Evolutionary conservation across 331 rosid species (phyloP).

Genomic region (Prunus yedoensis): DNA sequence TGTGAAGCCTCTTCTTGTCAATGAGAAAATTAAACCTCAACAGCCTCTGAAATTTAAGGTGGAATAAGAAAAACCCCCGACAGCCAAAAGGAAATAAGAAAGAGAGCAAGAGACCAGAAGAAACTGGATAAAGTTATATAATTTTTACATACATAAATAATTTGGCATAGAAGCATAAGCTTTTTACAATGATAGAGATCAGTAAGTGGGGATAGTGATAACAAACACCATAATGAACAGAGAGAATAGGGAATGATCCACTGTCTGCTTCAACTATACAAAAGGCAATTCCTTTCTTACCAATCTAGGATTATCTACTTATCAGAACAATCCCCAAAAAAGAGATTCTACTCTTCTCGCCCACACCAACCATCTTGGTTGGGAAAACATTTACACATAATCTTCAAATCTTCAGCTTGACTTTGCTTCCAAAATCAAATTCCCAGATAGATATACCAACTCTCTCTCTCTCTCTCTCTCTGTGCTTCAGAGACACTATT

Average conservation of each 20-base stretch:
- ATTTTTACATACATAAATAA: conserved; percentile 19
- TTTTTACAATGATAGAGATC: conserved; percentile 43
- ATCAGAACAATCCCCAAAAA: conserved; percentile 29
- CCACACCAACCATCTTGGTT: conserved; percentile 9
- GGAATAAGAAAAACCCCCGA: neutral
- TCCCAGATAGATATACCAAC: conserved; percentile 2
- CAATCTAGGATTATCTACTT: conserved; percentile 7
- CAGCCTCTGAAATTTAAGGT: no score
- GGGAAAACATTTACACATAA: conserved; percentile 42
- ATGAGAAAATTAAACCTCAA: no score
- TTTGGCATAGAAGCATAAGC: conserved; percentile 16
- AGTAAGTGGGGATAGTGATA: conserved; percentile 18
- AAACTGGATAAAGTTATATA: neutral
- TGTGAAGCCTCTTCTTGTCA: no score
- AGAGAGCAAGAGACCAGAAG: no score
- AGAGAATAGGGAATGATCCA: conserved; percentile 11
- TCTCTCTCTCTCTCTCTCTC: conserved; percentile 12
- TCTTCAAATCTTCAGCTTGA: neutral
- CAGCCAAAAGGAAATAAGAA: neutral
- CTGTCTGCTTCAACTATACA: conserved; percentile 32
- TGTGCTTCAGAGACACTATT: conserved; percentile 30
- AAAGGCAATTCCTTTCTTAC: conserved; percentile 4
- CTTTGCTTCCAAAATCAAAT: conserved; percentile 37
- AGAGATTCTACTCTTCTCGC: conserved; percentile 40
- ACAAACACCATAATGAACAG: conserved; percentile 26